These are phyloP conservation scores for Lanmaoa pseudosensibilis DNA, from an alignment of 768 basidiomycete genomes.

Conservation along the genomic window DNA sequence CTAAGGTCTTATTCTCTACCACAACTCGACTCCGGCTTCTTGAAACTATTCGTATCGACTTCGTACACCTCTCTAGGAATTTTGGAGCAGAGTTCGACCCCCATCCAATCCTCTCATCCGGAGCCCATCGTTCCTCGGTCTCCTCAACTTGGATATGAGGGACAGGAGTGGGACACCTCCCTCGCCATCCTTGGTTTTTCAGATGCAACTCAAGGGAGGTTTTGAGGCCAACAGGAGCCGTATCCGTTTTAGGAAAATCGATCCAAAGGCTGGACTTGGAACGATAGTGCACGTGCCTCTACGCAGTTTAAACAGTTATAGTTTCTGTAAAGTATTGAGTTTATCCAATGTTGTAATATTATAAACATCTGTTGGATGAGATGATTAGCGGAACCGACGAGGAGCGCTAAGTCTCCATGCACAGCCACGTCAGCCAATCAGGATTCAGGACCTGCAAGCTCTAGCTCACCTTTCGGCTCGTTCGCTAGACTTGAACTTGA, in stretches of 20 bases:
- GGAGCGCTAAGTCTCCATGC: too few relatives aligned
- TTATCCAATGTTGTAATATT: neutral
- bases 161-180: conserved; percentile 33
- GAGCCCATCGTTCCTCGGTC: conserved; percentile 5
- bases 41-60: conserved; percentile 60
- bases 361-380: neutral
- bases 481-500: neutral
- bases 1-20: conserved; percentile 43
- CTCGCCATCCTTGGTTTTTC: conserved; percentile 26
- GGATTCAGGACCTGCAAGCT: too few relatives aligned
- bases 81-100: conserved; percentile 45
- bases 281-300: neutral
- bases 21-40: conserved; percentile 46
- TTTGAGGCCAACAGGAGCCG: neutral
- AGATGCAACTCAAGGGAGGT: conserved; percentile 3
- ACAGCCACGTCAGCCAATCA: conserved; percentile 3
- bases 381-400: neutral
- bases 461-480: too few relatives aligned
- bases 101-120: conserved; percentile 17
- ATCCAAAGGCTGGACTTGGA: conserved; percentile 15
- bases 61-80: conserved; percentile 47
- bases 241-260: neutral
- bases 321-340: neutral
- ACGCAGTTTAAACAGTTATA: neutral
- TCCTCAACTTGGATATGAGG: conserved; percentile 7